Percentiles rank a stretch among this genome's conserved stretches.
Conservation (phyloP, 1,139 yeast species). For the Geotrichum fermentans region DNA sequence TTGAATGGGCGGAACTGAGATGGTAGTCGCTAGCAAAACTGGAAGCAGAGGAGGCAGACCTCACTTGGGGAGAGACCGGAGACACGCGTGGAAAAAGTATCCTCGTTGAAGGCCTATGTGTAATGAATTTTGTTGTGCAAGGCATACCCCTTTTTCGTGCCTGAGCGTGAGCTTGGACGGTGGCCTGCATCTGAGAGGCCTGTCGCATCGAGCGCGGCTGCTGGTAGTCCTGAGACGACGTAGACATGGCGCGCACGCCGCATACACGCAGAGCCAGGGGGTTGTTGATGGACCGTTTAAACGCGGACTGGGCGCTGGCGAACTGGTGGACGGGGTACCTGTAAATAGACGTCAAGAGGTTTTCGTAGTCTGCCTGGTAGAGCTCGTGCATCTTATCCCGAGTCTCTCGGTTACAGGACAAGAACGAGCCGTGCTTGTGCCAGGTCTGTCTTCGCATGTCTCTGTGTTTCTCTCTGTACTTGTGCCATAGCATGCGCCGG, state of each 20-base stretch:
- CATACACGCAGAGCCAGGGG: background rate
- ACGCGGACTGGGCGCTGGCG: background rate
- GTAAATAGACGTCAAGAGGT: background rate
- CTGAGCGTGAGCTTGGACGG: background rate
- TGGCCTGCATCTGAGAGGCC: background rate
- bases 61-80: background rate
- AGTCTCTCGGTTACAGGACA: background rate
- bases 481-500: background rate
- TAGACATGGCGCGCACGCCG: background rate
- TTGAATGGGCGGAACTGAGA: background rate
- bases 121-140: background rate
- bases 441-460: background rate
- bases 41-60: background rate
- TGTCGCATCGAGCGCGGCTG: background rate
- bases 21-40: background rate
- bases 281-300: background rate
- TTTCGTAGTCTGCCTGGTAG: background rate
- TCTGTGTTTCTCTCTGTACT: background rate
- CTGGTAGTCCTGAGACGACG: background rate
- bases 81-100: too few species aligned
- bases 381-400: background rate
- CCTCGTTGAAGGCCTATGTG: too few species aligned
- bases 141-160: background rate
- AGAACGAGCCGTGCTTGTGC: background rate
- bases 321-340: background rate